These are phyloP conservation scores for Phytopythium chamaehyphon DNA, from an alignment of 352 stramenopile species.

Conservation along the genomic window DNA sequence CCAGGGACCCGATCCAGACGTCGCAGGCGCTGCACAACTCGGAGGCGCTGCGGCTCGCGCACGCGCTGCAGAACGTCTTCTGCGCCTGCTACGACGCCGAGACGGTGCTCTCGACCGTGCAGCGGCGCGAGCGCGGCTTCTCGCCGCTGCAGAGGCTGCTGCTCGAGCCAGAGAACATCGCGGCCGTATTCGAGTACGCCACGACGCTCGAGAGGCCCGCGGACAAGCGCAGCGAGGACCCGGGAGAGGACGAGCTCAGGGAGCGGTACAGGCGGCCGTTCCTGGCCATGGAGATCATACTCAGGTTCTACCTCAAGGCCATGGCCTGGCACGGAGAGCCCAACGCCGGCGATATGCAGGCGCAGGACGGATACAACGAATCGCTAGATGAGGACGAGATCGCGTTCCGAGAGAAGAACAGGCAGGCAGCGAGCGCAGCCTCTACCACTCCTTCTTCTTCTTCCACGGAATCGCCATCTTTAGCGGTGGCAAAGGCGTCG, in stretches of 20 bases:
- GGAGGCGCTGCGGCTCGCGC: conserved; percentile 54
- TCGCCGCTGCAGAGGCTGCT: conserved; percentile 66
- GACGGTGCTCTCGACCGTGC: conserved; percentile 55
- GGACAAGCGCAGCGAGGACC: conserved; percentile 1
- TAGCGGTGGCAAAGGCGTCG: conserved; percentile 5
- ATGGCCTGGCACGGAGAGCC: conserved; percentile 67
- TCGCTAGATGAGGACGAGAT: neutral
- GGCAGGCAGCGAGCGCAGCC: neutral
- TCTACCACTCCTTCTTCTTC: too few species aligned
- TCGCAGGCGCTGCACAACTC: conserved; percentile 74
- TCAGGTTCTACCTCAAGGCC: conserved; percentile 69
- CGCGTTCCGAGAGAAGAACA: neutral
- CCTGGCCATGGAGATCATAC: conserved; percentile 70
- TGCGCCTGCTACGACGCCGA: conserved; percentile 74
- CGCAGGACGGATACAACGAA: conserved; percentile 1
- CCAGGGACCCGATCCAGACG: conserved; percentile 51
- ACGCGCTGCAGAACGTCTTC: conserved; percentile 67
- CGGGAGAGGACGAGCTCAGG: conserved; percentile 4
- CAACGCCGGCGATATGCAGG: conserved; percentile 16
- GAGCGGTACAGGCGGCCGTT: conserved; percentile 54
- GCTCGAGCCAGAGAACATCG: conserved; percentile 52
- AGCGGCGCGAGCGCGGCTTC: conserved; percentile 53
- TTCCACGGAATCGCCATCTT: neutral
- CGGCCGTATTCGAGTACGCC: conserved; percentile 58
- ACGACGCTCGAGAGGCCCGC: conserved; percentile 26